Percentiles rank a stretch among this genome's conserved stretches.
Conservation (phyloP, 2,329 filamentous ascomycete species). For the Aspergillus proliferans region DNA sequence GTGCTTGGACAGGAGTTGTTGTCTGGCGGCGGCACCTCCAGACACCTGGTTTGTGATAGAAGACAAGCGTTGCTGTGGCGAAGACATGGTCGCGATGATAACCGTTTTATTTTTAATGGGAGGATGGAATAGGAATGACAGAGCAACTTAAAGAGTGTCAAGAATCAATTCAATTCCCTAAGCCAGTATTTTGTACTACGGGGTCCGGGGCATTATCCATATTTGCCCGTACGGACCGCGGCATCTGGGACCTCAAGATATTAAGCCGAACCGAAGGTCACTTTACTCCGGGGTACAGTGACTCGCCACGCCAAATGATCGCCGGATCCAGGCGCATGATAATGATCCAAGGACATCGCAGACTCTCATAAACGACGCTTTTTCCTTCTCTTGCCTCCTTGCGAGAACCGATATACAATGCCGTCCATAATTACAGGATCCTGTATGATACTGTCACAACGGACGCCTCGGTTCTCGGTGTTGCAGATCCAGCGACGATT, state of each 20-base stretch:
- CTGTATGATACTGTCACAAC: conserved; percentile 24
- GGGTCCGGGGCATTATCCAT: no score
- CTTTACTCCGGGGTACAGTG: no score
- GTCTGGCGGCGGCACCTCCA: conserved; percentile 22
- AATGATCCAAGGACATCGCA: neutral
- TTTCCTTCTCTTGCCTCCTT: no score
- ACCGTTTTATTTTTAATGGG: neutral
- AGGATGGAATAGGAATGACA: neutral
- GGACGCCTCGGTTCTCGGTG: conserved; percentile 15
- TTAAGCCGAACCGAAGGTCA: neutral
- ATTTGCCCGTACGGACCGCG: neutral
- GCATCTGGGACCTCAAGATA: neutral
- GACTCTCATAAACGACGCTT: neutral
- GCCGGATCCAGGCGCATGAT: neutral
- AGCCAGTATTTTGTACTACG: neutral
- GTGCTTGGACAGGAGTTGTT: conserved; percentile 30
- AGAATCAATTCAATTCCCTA: neutral
- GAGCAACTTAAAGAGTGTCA: neutral
- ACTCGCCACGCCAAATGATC: no score
- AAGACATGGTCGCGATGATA: conserved; percentile 26
- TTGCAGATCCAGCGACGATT: neutral
- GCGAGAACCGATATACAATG: conserved; percentile 19
- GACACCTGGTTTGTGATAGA: conserved; percentile 38
- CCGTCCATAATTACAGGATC: conserved; percentile 11
- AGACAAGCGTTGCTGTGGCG: conserved; percentile 33